Percentiles rank a stretch among this genome's conserved stretches.
Evolutionary conservation across 2,329 filamentous ascomycete genomes (phyloP).

Genomic region (Alternaria arbusti): DNA sequence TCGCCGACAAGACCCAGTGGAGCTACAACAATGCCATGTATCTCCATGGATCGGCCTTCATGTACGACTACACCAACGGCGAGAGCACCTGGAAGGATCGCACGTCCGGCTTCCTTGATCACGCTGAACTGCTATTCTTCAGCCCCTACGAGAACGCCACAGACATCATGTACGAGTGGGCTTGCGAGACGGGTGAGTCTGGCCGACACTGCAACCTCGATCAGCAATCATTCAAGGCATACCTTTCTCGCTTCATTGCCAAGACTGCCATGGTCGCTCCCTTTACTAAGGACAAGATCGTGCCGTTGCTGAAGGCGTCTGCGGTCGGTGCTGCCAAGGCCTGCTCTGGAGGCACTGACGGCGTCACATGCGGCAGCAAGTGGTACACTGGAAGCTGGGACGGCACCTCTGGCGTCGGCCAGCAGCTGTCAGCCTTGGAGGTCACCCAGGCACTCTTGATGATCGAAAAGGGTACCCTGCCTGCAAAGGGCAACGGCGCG

Average conservation of each 20-base stretch:
- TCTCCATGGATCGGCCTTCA: constrained; percentile 61
- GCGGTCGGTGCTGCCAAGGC: constrained; percentile 52
- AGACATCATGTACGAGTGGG: constrained; percentile 68
- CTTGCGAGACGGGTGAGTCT: constrained; percentile 63
- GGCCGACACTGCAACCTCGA: constrained; percentile 68
- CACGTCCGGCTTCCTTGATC: constrained; percentile 65
- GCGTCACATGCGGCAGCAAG: constrained; percentile 52
- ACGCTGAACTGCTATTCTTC: constrained; percentile 59
- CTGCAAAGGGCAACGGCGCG: constrained; percentile 31
- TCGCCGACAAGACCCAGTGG: constrained; percentile 61
- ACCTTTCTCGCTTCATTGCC: constrained; percentile 69
- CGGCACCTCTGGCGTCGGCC: constrained; percentile 51
- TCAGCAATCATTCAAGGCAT: constrained; percentile 78
- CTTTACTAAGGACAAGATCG: constrained; percentile 48
- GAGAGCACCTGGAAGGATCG: constrained; percentile 62
- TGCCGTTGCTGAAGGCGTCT: constrained; percentile 48
- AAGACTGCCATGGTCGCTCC: constrained; percentile 55
- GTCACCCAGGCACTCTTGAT: constrained; percentile 53
- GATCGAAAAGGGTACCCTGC: constrained; percentile 40
- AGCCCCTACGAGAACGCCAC: constrained; percentile 56
- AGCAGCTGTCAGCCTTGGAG: constrained; percentile 55
- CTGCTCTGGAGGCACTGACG: constrained; percentile 51
- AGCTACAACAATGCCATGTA: constrained; percentile 64
- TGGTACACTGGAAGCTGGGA: constrained; percentile 55
- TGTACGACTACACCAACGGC: constrained; percentile 61